Evolutionary conservation across 257 asterid species (phyloP), one percentile per base, ranked within the genome.

Genomic region (Solanum habrochaites): DNA sequence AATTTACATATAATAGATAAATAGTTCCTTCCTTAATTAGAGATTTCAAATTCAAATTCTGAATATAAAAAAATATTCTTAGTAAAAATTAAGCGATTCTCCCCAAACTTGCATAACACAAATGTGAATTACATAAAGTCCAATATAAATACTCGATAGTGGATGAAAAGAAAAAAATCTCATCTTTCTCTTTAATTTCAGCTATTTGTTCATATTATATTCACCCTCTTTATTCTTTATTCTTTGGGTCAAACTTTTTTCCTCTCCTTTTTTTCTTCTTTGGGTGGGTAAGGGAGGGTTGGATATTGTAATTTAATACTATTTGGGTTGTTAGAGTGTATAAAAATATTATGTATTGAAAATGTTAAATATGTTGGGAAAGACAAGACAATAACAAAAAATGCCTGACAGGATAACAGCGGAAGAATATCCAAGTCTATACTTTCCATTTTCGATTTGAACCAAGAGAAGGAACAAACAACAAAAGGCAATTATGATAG

Each of bases 91-190:
- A 5, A 37, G 25, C 5, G 1, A 2, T 56, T 56, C 25, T 18
- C 2, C 5, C 0, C 0, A 56, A 2, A 56, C 13, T 2, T 58
- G 3, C 27, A 20, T 21, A 20, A 1, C 27, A 58, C 2, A 20
- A 58, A 21, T 58, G 0, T 2, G 8, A 21, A 21, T 58, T 58
- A 8, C 5, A 7, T 3, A 20, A 21, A 7, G 12, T 58, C 11
- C 12, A 21, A 58, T 58, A 58, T 3, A 3, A 4, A 20, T 58
- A 58, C 6, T 11, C 8, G 3, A 58, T 58, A 52, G 10, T 2
- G 62, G 27, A 58, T 45, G 5, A 2, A 45, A 45, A 43, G 11
- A 3, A 13, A 45, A 45, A 11, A 11, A 18, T 45, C 16, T 31
- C 25, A 56, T 66, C 35, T 66, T 11, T 74, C 11, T 74, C 32